Evolutionary conservation across 139 green algal species (phyloP).

Genomic region (Auxenochlorella pyrenoidosa): DNA sequence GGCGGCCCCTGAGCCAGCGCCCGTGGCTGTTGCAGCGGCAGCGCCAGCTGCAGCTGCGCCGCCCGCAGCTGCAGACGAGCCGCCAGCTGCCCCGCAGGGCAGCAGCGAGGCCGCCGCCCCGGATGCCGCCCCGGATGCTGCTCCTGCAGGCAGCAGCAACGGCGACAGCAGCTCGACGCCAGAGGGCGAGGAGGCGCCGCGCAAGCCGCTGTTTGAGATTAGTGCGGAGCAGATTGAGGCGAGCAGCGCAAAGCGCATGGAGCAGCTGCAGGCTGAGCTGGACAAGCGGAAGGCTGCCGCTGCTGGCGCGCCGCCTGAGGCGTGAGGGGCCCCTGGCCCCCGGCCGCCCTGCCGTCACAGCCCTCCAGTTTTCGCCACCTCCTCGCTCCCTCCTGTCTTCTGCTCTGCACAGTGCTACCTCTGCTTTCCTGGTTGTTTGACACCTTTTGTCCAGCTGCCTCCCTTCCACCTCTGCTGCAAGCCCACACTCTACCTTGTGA

Average conservation of each 20-base stretch:
- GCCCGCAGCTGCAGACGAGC: not conserved
- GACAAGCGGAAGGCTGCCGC: not conserved
- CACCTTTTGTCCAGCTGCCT: no score
- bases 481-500: no score
- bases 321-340: not conserved
- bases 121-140: no score
- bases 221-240: conserved; percentile 37
- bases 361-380: no score
- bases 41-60: not conserved
- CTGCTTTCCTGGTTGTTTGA: no score
- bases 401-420: no score
- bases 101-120: not conserved
- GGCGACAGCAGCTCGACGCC: not conserved
- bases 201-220: conserved; percentile 52
- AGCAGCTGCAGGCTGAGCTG: not conserved
- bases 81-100: not conserved
- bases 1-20: not conserved
- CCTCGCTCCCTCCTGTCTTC: no score
- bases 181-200: not conserved
- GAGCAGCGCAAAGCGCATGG: conserved; percentile 15
- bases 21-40: not conserved
- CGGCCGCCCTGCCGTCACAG: not conserved
- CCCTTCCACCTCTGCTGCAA: no score
- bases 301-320: not conserved
- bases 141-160: not conserved